Evolutionary conservation across 1,139 yeast species (phyloP), one percentile per base, ranked within the genome.

Genomic region (Pichia sp.): DNA sequence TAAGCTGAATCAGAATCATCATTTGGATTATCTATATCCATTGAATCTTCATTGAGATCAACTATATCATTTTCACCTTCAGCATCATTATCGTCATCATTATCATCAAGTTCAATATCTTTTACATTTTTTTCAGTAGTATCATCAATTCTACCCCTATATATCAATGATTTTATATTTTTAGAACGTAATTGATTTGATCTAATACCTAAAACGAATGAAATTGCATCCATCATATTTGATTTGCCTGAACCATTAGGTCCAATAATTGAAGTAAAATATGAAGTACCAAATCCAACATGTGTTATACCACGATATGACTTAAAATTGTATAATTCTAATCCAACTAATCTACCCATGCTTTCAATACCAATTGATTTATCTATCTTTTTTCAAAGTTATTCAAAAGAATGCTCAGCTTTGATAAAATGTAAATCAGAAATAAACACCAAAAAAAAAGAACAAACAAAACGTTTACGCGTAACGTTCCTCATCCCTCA

Each of bases 161-260:
- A 89, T 4, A 92, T 78, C 59, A 92, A 72, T 55, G 90, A 97
- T 45, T 73, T 77, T 55, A 87, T 65, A 47, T 79, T 78, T 27
- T 74, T 70, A 2, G 97, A 87, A 56, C 99, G 74, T 50, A 94
- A 69, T 49, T 86, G 92, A 30, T 74, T 68, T 20, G 94, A 78
- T 55, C 84, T 72, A 42, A 92, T 80, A 23, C 99, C 99, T 31
- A 94, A 71, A 12, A 92, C 98, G 61, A 92, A 92, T 3, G 97
- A 87, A 20, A 90, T 89, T 38, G 97, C 97, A 63, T 90, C 97
- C 97, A 90, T 90, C 90, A 90, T 83, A 59, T 92, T 92, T 40
- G 96, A 86, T 67, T 92, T 92, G 12, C 99, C 99, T 1, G 97
- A 85, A 20, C 98, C 98, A 72, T 94, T 94, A 16, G 98, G 97